Evolutionary conservation across 2,329 filamentous ascomycete genomes (phyloP), one percentile per base, ranked within the genome.

Genomic region (Colletotrichum sp.): DNA sequence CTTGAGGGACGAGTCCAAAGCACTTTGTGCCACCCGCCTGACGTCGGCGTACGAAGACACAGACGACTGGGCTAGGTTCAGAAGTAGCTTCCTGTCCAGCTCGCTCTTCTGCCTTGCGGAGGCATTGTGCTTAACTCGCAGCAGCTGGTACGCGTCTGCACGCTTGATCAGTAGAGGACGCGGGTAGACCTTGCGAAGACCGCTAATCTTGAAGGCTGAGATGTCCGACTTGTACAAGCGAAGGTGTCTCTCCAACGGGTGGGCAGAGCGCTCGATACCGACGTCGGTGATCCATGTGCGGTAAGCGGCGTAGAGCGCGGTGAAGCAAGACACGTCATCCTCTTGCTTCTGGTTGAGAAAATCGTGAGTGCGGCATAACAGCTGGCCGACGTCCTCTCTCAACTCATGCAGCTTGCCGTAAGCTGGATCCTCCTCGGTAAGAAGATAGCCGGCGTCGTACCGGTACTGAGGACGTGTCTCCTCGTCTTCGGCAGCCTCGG

Each of bases 251-350:
- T 99, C 97, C 12, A 99, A 88, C 3, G 98, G 95, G 83, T 98
- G 97, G 1, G 97, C 96, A 21, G 96, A 98, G 76, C 96, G 91
- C 85, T 99, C 97, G 76, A 98, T 98, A 21, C 98, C 97, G 55
- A 99, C 96, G 81, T 99, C 97, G 2, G 98, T 96, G 81, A 99
- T 99, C 96, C 96, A 99, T 10, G 95, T 97, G 59, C 95, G 91
- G 83, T 98, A 99, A 2, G 96, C 95, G 26, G 94, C 94, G 85
- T 98, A 99, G 3, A 99, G 86, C 1, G 96, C 93, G 28, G 96
- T 98, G 86, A 99, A 99, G 85, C 96, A 98, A 18, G 95, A 93
- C 1, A 99, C 97, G 82, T 99, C 97, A 82, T 99, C 97, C 83
- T 99, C 95, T 82, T 98, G 96, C 77, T 96, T 93, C 77, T 92